These are phyloP conservation scores for Saccharomycopsis hybrid DNA, from an alignment of 1,139 yeast genomes.

Conservation along the genomic window DNA sequence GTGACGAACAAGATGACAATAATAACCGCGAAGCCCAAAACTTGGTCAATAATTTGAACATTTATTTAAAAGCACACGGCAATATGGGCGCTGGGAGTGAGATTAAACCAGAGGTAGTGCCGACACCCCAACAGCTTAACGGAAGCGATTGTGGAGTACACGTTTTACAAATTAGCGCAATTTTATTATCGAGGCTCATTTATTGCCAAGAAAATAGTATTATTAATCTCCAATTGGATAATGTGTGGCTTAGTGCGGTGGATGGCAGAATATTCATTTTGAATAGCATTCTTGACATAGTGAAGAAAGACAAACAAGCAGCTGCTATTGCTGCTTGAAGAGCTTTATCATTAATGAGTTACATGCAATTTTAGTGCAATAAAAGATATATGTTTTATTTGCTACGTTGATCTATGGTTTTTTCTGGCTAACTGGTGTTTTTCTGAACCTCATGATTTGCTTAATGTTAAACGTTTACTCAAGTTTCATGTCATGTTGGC, in stretches of 20 bases:
- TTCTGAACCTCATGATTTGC: too few relatives aligned
- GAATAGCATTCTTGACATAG: constrained; percentile 30
- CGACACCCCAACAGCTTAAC: constrained; percentile 69
- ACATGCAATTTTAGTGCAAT: too few relatives aligned
- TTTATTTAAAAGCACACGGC: constrained; percentile 28
- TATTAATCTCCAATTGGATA: constrained; percentile 30
- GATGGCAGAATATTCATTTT: constrained; percentile 40
- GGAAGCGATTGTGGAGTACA: constrained; percentile 77
- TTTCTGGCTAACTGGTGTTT: too few relatives aligned
- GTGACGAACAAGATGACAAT: constrained; percentile 24
- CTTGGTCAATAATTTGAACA: constrained; percentile 31
- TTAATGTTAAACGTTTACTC: too few relatives aligned
- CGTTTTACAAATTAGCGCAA: constrained; percentile 45
- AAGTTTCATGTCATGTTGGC: too few relatives aligned
- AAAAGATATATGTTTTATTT: too few relatives aligned
- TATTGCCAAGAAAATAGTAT: constrained; percentile 25
- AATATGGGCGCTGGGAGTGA: background rate
- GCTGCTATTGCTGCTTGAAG: too few relatives aligned
- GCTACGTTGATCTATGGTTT: too few relatives aligned
- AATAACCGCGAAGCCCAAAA: constrained; percentile 34
- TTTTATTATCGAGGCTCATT: constrained; percentile 35
- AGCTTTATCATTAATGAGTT: too few relatives aligned
- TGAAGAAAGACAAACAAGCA: constrained; percentile 22
- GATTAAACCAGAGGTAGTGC: constrained; percentile 24
- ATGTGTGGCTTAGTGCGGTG: constrained; percentile 34